Evolutionary conservation across 306 rosid genomes (phyloP).

Genomic region (Gynostemma pentaphyllum): DNA sequence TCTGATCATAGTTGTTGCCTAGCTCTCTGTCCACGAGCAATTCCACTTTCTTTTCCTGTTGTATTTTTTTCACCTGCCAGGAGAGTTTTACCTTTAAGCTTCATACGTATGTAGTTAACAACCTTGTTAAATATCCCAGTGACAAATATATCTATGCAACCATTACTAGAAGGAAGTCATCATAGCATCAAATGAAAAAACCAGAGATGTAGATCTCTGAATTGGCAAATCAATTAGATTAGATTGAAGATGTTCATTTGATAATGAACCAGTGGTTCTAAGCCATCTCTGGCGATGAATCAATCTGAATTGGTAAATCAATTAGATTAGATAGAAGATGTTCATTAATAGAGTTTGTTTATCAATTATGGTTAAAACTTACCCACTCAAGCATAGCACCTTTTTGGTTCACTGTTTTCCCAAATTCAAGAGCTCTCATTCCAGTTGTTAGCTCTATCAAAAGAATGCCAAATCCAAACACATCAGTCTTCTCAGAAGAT

Average conservation of each 20-base stretch:
- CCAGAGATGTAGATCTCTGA: not conserved
- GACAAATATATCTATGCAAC: not conserved
- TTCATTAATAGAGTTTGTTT: not conserved
- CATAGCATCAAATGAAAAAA: not conserved
- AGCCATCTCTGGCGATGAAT: no score
- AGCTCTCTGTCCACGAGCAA: slow-evolving; percentile 80
- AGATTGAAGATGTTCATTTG: not conserved
- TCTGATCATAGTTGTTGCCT: slow-evolving; percentile 60
- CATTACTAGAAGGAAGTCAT: not conserved
- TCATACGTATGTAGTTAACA: not conserved
- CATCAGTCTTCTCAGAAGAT: slow-evolving; percentile 97
- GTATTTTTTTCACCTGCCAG: slow-evolving; percentile 79
- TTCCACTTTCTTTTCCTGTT: slow-evolving; percentile 69
- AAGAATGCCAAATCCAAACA: slow-evolving; percentile 89
- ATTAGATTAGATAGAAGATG: not conserved
- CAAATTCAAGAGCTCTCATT: slow-evolving; percentile 87
- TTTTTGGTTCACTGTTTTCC: slow-evolving; percentile 75
- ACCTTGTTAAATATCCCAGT: not conserved
- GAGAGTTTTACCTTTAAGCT: slow-evolving; percentile 6
- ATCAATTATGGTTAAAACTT: slow-evolving; percentile 19
- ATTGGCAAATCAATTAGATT: not conserved
- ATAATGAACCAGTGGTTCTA: no score
- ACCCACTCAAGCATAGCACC: slow-evolving; percentile 98
- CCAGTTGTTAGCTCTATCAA: slow-evolving; percentile 93
- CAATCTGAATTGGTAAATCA: not conserved